phyloP scores from a whole-genome alignment of 2,329 filamentous ascomycete genomes.

The Ascochyta koolunga region DNA sequence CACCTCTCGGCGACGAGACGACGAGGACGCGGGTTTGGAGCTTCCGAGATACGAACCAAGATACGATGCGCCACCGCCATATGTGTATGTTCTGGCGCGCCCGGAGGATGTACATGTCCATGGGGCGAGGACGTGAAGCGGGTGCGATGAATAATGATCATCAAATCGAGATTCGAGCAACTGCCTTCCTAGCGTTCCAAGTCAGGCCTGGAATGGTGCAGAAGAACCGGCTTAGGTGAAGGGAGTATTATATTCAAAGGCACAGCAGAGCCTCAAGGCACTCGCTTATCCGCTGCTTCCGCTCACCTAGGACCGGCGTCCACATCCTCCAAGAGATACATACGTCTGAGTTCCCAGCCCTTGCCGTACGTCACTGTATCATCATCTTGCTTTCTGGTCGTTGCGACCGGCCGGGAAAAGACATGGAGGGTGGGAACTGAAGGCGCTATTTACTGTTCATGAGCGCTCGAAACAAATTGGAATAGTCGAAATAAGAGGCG shows the following conservation, averaged over 20 bases:
- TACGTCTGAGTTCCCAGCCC: not conserved
- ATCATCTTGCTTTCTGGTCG: not conserved
- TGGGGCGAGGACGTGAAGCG: not conserved
- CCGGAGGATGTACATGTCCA: slow-evolving; percentile 6
- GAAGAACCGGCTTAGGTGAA: not conserved
- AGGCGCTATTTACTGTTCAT: not conserved
- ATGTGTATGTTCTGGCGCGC: slow-evolving; percentile 3
- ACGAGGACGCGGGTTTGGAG: slow-evolving; percentile 1
- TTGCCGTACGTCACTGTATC: not conserved
- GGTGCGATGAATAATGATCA: not conserved
- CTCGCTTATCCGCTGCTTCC: too few relatives aligned
- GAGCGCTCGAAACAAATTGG: not conserved
- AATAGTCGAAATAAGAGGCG: not conserved
- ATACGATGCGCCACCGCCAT: slow-evolving; percentile 10
- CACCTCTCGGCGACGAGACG: slow-evolving; percentile 1
- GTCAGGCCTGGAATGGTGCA: not conserved
- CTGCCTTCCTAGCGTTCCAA: not conserved
- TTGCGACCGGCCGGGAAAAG: not conserved
- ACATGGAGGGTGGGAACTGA: not conserved
- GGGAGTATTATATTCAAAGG: too few relatives aligned
- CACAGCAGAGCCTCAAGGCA: too few relatives aligned
- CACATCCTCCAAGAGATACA: not conserved
- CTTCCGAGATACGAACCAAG: slow-evolving; percentile 6
- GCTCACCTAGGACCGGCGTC: not conserved
- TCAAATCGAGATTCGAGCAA: not conserved